These are phyloP conservation scores for Lachancea fermentati DNA, from an alignment of 805 yeast species.

Conservation along the genomic window DNA sequence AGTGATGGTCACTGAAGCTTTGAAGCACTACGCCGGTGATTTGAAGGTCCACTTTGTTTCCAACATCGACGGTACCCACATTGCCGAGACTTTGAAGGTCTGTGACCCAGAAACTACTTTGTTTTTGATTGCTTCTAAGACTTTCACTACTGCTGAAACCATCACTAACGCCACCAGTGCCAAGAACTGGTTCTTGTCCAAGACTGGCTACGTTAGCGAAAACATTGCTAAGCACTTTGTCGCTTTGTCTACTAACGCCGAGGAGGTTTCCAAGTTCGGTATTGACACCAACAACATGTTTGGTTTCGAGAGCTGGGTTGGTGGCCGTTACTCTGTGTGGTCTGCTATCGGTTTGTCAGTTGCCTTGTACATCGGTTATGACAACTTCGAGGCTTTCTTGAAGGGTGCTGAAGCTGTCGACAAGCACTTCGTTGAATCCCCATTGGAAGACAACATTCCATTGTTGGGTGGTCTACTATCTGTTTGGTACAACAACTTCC, in stretches of 20 bases:
- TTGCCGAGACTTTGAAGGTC: slow-evolving; percentile 79
- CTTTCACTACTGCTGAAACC: slow-evolving; percentile 99
- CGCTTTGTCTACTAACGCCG: slow-evolving; percentile 90
- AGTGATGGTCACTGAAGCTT: slow-evolving; percentile 98
- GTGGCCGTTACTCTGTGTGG: slow-evolving; percentile 99
- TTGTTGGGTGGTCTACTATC: slow-evolving; percentile 87
- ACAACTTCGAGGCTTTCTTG: slow-evolving; percentile 85
- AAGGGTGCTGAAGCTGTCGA: slow-evolving; percentile 98
- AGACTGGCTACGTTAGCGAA: slow-evolving; percentile 50
- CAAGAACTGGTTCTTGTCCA: slow-evolving; percentile 83
- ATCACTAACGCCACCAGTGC: slow-evolving; percentile 94
- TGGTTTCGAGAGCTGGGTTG: slow-evolving; percentile 98
- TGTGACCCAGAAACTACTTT: slow-evolving; percentile 88
- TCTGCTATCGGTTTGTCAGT: slow-evolving; percentile 96
- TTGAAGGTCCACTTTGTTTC: slow-evolving; percentile 89
- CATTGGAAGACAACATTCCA: slow-evolving; percentile 89
- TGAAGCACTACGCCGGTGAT: slow-evolving; percentile 79
- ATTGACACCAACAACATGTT: slow-evolving; percentile 98
- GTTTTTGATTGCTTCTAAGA: slow-evolving; percentile 90
- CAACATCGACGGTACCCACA: slow-evolving; percentile 96
- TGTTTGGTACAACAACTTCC: slow-evolving; percentile 98
- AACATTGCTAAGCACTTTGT: slow-evolving; percentile 96
- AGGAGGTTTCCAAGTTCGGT: slow-evolving; percentile 90
- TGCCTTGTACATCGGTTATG: slow-evolving; percentile 91
- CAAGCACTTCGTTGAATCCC: slow-evolving; percentile 78